Evolutionary conservation across 352 stramenopile genomes (phyloP), one percentile per base, ranked within the genome.

Genomic region (Phytophthora citrophthora): DNA sequence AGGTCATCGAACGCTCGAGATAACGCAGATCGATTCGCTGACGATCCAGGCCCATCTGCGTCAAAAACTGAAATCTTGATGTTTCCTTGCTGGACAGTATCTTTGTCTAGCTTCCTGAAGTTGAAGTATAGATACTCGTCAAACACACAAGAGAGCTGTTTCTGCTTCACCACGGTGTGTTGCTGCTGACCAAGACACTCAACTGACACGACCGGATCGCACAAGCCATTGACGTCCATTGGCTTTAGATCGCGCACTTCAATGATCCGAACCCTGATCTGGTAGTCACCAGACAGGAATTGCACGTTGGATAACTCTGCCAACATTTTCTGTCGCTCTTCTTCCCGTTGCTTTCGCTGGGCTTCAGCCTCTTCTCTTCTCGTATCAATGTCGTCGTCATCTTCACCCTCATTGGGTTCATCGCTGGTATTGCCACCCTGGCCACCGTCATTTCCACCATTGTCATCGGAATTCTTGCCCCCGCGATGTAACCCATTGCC

Each of bases 81-180:
- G 31, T 61, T 89, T 38, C 81, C 79, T 51, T 87, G 77, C 59
- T 95, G 77, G 7, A 92, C 67, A 15, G 72, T 79, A 29, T 93
- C 83, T 68, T 86, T 90, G 63, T 93, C 83, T 6, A 96, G 15
- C 40, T 93, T 66, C 26, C 77, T 75, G 34, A 97, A 93, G 58
- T 95, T 89, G 67, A 98, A 96, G 53, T 94, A 94, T 23, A 97
- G 74, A 13, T 84, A 82, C 60, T 98, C 89, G 66, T 98, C 93
- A 74, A 97, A 97, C 3, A 98, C 87, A 38, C 80, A 93, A 24
- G 79, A 94, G 11, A 92, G 72, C 48, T 91, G 81, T 58, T 96
- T 87, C 60, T 91, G 76, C 76, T 96, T 89, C 54, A 95, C 79
- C 40, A 83, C 70, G 7, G 83, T 95, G 54, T 96, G 76, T 49